Percentiles rank a stretch among this genome's conserved stretches.
Conservation (phyloP, 1,284 basidiomycete genomes). For the Uromyces viciae-fabae region DNA sequence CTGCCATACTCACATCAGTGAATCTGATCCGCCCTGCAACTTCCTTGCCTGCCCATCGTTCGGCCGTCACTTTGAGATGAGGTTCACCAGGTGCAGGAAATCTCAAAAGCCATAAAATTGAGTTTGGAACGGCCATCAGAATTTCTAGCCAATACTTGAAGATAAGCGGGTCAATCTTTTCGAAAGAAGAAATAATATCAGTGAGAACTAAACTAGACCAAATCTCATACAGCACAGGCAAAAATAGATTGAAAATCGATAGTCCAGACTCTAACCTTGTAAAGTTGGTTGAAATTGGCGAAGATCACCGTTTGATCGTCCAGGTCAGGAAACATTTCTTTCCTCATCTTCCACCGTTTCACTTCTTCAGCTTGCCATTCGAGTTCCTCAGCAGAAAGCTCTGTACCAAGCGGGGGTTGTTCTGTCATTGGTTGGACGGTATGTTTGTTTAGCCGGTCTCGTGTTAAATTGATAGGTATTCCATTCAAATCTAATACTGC, state of each 20-base stretch:
- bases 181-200: not conserved
- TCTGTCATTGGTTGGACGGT: slow-evolving; percentile 42
- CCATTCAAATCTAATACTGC: slow-evolving; percentile 36
- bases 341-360: slow-evolving; percentile 59
- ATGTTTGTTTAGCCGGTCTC: slow-evolving; percentile 20
- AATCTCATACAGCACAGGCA: not conserved
- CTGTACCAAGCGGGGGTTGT: slow-evolving; percentile 44
- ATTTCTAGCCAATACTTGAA: slow-evolving; percentile 64
- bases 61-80: slow-evolving; percentile 61
- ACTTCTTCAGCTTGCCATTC: slow-evolving; percentile 61
- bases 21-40: slow-evolving; percentile 62
- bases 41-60: slow-evolving; percentile 61
- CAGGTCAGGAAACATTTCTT: slow-evolving; percentile 60
- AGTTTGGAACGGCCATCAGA: slow-evolving; percentile 60
- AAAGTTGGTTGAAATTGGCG: slow-evolving; percentile 65
- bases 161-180: slow-evolving; percentile 61
- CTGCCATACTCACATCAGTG: slow-evolving; percentile 59
- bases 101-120: slow-evolving; percentile 64
- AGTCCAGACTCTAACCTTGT: slow-evolving; percentile 49
- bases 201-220: not conserved
- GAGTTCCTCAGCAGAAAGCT: slow-evolving; percentile 48
- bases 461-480: slow-evolving; percentile 23
- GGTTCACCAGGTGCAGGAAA: slow-evolving; percentile 63
- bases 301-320: slow-evolving; percentile 61
- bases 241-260: not conserved